A percentile compares a stretch with the other conserved stretches of the same genome.
Evolutionary conservation across 176 grass and related monocot genomes (phyloP).

Genomic region (Coix lacrymajobi): DNA sequence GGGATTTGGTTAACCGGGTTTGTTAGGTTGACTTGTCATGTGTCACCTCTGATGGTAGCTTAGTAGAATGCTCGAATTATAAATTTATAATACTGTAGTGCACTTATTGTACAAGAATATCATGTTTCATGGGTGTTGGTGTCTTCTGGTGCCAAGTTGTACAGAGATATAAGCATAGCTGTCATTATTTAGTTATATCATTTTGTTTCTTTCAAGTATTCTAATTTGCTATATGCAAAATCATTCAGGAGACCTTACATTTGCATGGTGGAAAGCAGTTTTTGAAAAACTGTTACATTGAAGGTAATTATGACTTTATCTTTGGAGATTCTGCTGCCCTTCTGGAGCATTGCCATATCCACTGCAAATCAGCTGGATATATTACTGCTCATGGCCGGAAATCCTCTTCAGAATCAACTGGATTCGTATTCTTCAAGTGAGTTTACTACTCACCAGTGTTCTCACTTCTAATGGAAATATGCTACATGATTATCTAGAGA

Average conservation of each 20-base stretch:
- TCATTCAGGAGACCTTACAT: slow-evolving; percentile 71
- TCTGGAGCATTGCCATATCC: slow-evolving; percentile 89
- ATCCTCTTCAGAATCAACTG: slow-evolving; percentile 76
- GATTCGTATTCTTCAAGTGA: slow-evolving; percentile 87
- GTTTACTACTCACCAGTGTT: background rate
- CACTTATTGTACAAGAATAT: background rate
- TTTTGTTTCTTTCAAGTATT: background rate
- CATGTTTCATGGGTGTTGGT: background rate
- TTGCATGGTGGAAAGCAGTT: slow-evolving; percentile 91
- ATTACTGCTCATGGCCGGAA: slow-evolving; percentile 89
- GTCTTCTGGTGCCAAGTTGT: background rate
- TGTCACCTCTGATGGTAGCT: background rate
- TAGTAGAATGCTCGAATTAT: background rate
- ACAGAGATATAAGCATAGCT: background rate
- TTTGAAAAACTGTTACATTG: slow-evolving; percentile 82
- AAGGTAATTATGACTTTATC: slow-evolving; percentile 88
- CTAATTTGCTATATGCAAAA: background rate
- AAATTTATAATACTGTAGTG: background rate
- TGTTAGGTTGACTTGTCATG: background rate
- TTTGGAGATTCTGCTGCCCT: slow-evolving; percentile 82
- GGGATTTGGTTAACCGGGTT: background rate
- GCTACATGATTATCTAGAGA: background rate
- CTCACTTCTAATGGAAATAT: background rate
- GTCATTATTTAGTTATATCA: background rate
- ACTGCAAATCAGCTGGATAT: slow-evolving; percentile 71